Evolutionary conservation across 805 yeast genomes (phyloP).

Genomic region (Komagataella phaffii): DNA sequence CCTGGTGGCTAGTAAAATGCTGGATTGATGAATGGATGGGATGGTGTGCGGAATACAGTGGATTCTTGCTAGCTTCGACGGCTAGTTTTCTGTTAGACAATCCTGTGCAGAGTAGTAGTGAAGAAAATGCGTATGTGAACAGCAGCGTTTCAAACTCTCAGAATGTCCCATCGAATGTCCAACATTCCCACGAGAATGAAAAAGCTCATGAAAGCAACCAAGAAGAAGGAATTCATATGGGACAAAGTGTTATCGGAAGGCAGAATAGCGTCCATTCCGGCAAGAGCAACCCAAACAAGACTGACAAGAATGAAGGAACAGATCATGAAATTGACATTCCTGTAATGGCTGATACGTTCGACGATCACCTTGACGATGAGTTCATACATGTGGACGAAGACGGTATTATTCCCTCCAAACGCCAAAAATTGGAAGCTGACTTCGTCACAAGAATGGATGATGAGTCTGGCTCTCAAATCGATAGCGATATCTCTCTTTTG

Average conservation of each 20-base stretch:
- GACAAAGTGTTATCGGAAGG: background rate
- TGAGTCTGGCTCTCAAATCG: background rate
- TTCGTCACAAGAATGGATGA: background rate
- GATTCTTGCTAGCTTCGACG: slow-evolving; percentile 15
- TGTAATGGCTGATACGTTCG: background rate
- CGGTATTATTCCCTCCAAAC: background rate
- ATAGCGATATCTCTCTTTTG: background rate
- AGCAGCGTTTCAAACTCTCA: background rate
- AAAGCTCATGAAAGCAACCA: background rate
- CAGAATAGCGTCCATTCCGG: background rate
- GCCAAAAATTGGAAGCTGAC: background rate
- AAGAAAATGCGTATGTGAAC: background rate
- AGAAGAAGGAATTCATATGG: background rate
- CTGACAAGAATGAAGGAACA: background rate
- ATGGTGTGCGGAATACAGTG: slow-evolving; percentile 55
- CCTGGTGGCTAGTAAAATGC: slow-evolving; percentile 67
- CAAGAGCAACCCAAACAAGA: background rate
- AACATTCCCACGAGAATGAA: background rate
- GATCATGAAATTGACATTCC: background rate
- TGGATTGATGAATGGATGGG: slow-evolving; percentile 67
- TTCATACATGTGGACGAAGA: background rate
- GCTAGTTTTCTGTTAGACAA: background rate
- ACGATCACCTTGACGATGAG: background rate
- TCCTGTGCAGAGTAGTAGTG: background rate
- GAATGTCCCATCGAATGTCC: background rate